A percentile compares a stretch with the other conserved stretches of the same genome.
Conservation (phyloP, 441 rosid species). For the Corymbia citriodora region DNA sequence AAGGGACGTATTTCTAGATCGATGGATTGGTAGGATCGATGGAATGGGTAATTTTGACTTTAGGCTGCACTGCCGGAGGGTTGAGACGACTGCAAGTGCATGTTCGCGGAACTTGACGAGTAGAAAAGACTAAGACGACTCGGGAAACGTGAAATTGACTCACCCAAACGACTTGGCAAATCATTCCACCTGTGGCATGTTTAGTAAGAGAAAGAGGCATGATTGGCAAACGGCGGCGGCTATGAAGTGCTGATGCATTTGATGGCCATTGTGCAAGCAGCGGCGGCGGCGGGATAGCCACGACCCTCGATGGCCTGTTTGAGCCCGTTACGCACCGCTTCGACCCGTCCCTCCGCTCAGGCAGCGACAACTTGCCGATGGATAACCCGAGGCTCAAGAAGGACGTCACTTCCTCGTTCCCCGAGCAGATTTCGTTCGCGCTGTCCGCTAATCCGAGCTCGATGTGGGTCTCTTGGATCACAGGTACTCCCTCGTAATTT, state of each 20-base stretch:
- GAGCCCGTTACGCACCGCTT: slow-evolving; percentile 40
- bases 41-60: no score
- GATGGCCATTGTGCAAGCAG: neutral
- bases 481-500: slow-evolving; percentile 23
- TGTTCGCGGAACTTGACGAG: no score
- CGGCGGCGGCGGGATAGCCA: slow-evolving; percentile 28
- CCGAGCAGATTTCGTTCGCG: slow-evolving; percentile 53
- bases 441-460: slow-evolving; percentile 28
- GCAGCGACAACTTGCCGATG: slow-evolving; percentile 53
- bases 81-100: no score
- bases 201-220: no score
- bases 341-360: slow-evolving; percentile 45
- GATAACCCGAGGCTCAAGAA: slow-evolving; percentile 47
- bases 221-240: neutral
- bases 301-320: slow-evolving; percentile 62
- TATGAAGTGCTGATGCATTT: no score
- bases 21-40: no score
- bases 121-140: no score
- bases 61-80: no score
- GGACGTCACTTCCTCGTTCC: slow-evolving; percentile 31
- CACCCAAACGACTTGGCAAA: no score
- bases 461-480: slow-evolving; percentile 64
- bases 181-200: no score
- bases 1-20: no score
- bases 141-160: no score